These are phyloP conservation scores for Trichoderma oligosporum DNA, from an alignment of 2,329 filamentous ascomycete species.

Conservation along the genomic window DNA sequence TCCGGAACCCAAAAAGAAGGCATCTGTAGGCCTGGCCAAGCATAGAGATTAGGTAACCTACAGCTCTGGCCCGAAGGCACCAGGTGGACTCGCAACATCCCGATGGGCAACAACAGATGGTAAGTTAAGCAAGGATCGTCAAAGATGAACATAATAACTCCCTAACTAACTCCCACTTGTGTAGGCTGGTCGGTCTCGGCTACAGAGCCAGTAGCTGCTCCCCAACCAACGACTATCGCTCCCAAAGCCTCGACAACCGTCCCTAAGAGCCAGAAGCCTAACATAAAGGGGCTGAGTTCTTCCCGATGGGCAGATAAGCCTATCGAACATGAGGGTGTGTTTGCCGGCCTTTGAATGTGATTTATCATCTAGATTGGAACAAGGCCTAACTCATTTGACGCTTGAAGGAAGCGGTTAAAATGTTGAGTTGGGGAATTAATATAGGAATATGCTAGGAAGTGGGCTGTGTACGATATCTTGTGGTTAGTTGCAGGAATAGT, in stretches of 20 bases:
- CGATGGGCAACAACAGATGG: slow-evolving; percentile 19
- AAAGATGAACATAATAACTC: neutral
- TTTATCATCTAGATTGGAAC: neutral
- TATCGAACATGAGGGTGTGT: neutral
- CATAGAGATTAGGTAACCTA: neutral
- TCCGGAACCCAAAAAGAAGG: neutral
- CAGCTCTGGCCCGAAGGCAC: neutral
- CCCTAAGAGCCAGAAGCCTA: neutral
- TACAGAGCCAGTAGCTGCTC: neutral
- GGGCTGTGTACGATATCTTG: neutral
- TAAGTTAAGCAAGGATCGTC: neutral
- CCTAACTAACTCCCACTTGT: neutral
- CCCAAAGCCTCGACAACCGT: neutral
- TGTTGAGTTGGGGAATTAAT: neutral
- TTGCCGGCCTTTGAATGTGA: neutral
- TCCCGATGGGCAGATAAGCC: slow-evolving; percentile 22
- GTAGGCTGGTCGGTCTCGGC: neutral
- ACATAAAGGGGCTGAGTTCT: slow-evolving; percentile 18
- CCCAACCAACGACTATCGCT: neutral
- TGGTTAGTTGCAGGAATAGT: neutral
- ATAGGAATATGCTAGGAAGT: neutral
- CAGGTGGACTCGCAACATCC: slow-evolving; percentile 20
- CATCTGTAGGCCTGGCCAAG: neutral
- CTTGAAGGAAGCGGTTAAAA: neutral
- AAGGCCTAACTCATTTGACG: neutral